A percentile compares a stretch with the other conserved stretches of the same genome.
phyloP scores from a whole-genome alignment of 208 protist genomes.

The Sergeia podlipaevii region DNA sequence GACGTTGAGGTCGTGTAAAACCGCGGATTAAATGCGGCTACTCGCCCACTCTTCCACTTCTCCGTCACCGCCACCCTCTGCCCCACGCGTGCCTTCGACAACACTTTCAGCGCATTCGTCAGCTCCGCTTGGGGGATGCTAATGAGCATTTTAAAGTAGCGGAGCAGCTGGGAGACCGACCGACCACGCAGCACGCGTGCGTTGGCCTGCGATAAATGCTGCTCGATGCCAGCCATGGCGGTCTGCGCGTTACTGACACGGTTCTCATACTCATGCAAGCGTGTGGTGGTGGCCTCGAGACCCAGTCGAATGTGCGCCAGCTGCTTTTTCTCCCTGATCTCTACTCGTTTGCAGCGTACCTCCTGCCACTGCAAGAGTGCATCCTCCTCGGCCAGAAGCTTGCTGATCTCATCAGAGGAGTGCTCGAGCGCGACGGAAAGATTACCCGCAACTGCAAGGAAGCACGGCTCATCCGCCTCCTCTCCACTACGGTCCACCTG shows the following conservation, averaged over 20 bases:
- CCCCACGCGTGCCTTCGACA: constrained; percentile 52
- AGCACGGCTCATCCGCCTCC: constrained; percentile 16
- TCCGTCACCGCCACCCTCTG: constrained; percentile 56
- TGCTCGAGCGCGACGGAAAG: constrained; percentile 46
- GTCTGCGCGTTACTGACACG: constrained; percentile 78
- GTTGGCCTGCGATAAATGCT: constrained; percentile 80
- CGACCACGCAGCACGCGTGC: constrained; percentile 72
- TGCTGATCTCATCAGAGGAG: constrained; percentile 43
- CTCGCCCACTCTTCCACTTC: constrained; percentile 48
- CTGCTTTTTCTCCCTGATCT: constrained; percentile 66
- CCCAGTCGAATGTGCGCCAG: constrained; percentile 71
- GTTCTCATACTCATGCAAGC: constrained; percentile 78
- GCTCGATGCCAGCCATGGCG: constrained; percentile 83
- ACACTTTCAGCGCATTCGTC: constrained; percentile 34
- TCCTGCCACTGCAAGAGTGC: constrained; percentile 36
- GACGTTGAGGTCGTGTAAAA: constrained; percentile 75
- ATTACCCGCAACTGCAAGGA: constrained; percentile 24
- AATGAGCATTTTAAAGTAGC: constrained; percentile 73
- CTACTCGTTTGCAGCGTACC: constrained; percentile 62
- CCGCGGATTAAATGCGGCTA: constrained; percentile 51
- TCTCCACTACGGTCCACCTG: background rate
- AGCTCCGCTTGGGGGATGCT: constrained; percentile 40
- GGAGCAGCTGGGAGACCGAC: constrained; percentile 65
- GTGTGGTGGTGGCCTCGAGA: constrained; percentile 66
- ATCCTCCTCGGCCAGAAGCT: constrained; percentile 48